phyloP scores from a whole-genome alignment of 257 asterid species.

The Solanum bulbocastanum region DNA sequence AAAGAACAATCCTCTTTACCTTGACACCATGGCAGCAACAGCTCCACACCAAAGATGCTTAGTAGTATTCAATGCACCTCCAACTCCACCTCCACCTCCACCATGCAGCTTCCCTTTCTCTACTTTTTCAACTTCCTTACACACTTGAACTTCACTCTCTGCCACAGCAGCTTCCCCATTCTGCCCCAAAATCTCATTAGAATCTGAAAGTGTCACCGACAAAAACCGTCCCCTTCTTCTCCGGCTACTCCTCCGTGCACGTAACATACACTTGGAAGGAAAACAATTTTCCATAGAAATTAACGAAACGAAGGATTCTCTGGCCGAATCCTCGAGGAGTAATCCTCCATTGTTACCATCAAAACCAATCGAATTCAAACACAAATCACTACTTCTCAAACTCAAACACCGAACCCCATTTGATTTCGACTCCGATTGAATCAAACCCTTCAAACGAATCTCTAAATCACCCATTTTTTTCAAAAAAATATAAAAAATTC shows the following conservation, averaged over 20 bases:
- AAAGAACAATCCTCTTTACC: slow-evolving; percentile 27
- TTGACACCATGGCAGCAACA: slow-evolving; percentile 72
- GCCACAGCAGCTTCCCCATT: slow-evolving; percentile 26
- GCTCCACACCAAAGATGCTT: slow-evolving; percentile 99
- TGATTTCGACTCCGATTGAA: not conserved
- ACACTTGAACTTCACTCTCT: slow-evolving; percentile 17
- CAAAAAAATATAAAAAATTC: not conserved
- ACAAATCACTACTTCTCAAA: not conserved
- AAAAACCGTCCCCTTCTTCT: slow-evolving; percentile 27
- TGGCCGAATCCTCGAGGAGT: slow-evolving; percentile 57
- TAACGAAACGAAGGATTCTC: slow-evolving; percentile 43
- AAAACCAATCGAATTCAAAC: slow-evolving; percentile 4
- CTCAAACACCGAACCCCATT: not conserved
- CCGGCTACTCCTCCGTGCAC: slow-evolving; percentile 17
- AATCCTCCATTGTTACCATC: slow-evolving; percentile 39
- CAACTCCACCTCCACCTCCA: slow-evolving; percentile 25
- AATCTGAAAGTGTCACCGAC: slow-evolving; percentile 54
- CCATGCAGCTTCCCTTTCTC: slow-evolving; percentile 15
- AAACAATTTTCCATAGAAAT: slow-evolving; percentile 14
- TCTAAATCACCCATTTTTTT: slow-evolving; percentile 38
- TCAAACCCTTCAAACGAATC: slow-evolving; percentile 21
- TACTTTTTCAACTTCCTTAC: slow-evolving; percentile 26
- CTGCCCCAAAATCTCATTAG: slow-evolving; percentile 44
- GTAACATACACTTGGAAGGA: slow-evolving; percentile 16
- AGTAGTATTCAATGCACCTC: slow-evolving; percentile 64